These are phyloP conservation scores for Trypethelium eluteriae DNA, from an alignment of 495 filamentous ascomycete genomes.

Conservation along the genomic window DNA sequence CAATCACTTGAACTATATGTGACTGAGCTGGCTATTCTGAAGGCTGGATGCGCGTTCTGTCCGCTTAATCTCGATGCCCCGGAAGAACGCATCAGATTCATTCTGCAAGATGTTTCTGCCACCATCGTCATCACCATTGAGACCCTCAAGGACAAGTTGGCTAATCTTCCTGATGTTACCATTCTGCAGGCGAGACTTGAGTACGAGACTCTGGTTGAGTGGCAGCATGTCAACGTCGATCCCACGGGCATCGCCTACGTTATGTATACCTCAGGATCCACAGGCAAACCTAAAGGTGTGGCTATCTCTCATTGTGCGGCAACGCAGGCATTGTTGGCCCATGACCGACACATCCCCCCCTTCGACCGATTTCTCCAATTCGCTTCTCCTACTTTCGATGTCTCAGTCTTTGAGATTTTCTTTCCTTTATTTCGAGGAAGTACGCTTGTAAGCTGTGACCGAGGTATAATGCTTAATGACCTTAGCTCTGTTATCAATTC, in stretches of 20 bases:
- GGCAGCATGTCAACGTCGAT: slow-evolving; percentile 1
- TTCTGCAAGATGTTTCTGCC: slow-evolving; percentile 55
- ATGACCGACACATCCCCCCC: slow-evolving; percentile 61
- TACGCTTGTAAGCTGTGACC: slow-evolving; percentile 61
- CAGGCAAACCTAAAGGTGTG: slow-evolving; percentile 83
- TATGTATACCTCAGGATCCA: slow-evolving; percentile 87
- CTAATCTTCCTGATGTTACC: slow-evolving; percentile 31
- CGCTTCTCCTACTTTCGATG: slow-evolving; percentile 79
- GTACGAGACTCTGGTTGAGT: slow-evolving; percentile 7
- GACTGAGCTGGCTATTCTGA: slow-evolving; percentile 61
- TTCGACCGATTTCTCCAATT: slow-evolving; percentile 80
- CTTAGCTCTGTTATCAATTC: slow-evolving; percentile 54
- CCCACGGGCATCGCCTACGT: slow-evolving; percentile 63
- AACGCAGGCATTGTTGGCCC: slow-evolving; percentile 68
- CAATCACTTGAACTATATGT: slow-evolving; percentile 68
- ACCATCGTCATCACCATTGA: slow-evolving; percentile 31
- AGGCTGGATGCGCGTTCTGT: slow-evolving; percentile 72
- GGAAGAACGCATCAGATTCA: slow-evolving; percentile 62
- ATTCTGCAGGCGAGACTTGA: slow-evolving; percentile 15
- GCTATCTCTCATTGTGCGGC: slow-evolving; percentile 66
- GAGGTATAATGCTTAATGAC: slow-evolving; percentile 59
- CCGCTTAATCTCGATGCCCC: slow-evolving; percentile 68
- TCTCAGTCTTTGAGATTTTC: slow-evolving; percentile 84
- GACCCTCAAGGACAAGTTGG: slow-evolving; percentile 13
- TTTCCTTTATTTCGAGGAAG: slow-evolving; percentile 64